Conservation (phyloP, 192 early-diverging fungal species). For the Coemansia sp. region DNA sequence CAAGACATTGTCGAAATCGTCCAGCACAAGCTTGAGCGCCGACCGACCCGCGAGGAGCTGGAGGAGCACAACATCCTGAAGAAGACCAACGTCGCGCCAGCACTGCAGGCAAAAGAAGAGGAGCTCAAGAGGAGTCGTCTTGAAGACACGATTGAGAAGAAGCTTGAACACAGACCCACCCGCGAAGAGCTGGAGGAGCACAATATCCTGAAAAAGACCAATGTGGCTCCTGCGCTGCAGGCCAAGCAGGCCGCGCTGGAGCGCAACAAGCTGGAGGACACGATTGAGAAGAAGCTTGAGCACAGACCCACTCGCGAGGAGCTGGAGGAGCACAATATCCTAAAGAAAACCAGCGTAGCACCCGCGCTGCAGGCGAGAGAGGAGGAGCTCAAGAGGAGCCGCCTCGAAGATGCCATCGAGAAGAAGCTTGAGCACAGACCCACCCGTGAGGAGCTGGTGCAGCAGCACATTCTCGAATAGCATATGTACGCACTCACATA, state of each 20-base stretch:
- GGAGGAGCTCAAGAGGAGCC: constrained; percentile 23
- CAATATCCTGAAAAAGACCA: constrained; percentile 49
- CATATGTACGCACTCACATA: too few relatives aligned
- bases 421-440: constrained; percentile 57
- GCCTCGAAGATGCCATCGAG: constrained; percentile 55
- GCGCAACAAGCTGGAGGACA: constrained; percentile 21
- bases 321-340: constrained; percentile 59
- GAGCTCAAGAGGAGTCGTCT: constrained; percentile 33
- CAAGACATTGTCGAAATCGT: constrained; percentile 20
- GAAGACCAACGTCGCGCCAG: constrained; percentile 31
- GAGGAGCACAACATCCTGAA: constrained; percentile 58
- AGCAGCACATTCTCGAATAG: constrained; percentile 58
- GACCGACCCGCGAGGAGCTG: constrained; percentile 49
- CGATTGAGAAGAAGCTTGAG: constrained; percentile 54
- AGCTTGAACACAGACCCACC: constrained; percentile 56
- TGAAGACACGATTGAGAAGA: constrained; percentile 51
- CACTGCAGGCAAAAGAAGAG: constrained; percentile 30
- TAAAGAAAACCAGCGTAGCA: constrained; percentile 46
- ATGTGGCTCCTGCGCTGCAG: constrained; percentile 9
- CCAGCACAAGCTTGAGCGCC: constrained; percentile 55
- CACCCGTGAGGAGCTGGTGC: constrained; percentile 54
- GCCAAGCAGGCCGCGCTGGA: constrained; percentile 13
- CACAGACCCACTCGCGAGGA: constrained; percentile 49
- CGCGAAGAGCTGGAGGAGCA: constrained; percentile 50
- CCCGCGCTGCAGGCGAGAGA: constrained; percentile 37